Conservation (phyloP, 2,329 filamentous ascomycete species). For the Mollisia scopiformis region DNA sequence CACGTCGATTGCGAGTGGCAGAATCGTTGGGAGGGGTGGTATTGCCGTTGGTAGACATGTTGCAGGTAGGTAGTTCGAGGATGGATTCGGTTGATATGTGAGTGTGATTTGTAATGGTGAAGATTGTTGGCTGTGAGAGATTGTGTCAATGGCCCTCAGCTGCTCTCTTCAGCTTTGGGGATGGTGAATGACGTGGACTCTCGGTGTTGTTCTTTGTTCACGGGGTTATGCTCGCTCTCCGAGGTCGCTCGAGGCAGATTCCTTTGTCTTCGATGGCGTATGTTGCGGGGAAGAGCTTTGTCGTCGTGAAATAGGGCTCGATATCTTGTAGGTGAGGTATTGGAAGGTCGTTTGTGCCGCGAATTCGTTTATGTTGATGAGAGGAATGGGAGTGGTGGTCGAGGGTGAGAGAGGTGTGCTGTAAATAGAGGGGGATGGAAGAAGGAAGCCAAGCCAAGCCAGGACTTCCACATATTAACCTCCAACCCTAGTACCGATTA, state of each 20-base stretch:
- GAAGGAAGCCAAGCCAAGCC: not conserved
- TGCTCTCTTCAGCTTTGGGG: slow-evolving; percentile 30
- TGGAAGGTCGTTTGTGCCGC: not conserved
- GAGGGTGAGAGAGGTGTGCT: not conserved
- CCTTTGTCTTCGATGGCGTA: slow-evolving; percentile 15
- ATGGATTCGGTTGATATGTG: not conserved
- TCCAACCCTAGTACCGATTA: not conserved
- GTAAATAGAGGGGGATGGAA: slow-evolving; percentile 2
- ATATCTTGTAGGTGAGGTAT: not conserved
- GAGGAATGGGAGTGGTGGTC: not conserved
- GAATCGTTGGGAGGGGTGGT: slow-evolving; percentile 44
- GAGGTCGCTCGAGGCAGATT: slow-evolving; percentile 1
- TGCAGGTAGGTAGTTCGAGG: slow-evolving; percentile 17
- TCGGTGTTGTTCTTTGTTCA: slow-evolving; percentile 15
- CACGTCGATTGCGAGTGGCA: slow-evolving; percentile 43
- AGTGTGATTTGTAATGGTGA: not conserved
- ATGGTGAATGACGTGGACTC: slow-evolving; percentile 2
- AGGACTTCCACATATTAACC: slow-evolving; percentile 1
- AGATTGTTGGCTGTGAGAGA: slow-evolving; percentile 18
- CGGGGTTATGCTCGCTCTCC: slow-evolving; percentile 19
- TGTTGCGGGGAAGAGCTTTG: not conserved
- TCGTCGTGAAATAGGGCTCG: not conserved
- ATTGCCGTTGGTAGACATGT: slow-evolving; percentile 47
- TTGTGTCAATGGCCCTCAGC: slow-evolving; percentile 22
- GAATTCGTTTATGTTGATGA: not conserved